Evolutionary conservation across 768 basidiomycete genomes (phyloP).

Genomic region (Lentinula sp.): DNA sequence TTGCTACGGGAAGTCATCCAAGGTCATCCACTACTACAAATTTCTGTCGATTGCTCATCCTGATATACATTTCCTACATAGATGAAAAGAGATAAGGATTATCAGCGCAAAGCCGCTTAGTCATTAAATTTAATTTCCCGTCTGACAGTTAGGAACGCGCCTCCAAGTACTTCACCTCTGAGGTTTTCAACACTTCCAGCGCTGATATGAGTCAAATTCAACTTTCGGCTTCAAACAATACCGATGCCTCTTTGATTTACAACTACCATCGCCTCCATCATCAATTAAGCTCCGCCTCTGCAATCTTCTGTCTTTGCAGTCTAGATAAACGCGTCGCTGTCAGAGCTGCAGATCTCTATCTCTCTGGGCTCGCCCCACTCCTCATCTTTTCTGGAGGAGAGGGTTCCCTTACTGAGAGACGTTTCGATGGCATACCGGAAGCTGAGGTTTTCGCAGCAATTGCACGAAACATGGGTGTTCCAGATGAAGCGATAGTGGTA

Average conservation of each 20-base stretch:
- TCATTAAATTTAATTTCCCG: no score
- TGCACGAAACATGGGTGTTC: slow-evolving; percentile 10
- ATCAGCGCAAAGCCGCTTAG: no score
- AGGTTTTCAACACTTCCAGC: no score
- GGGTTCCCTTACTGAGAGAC: slow-evolving; percentile 5
- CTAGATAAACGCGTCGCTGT: slow-evolving; percentile 12
- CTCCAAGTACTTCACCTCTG: no score
- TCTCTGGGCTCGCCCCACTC: slow-evolving; percentile 5
- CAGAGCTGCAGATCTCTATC: slow-evolving; percentile 11
- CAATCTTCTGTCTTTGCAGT: slow-evolving; percentile 13
- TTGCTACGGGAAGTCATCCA: no score
- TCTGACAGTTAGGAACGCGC: no score
- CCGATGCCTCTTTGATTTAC: slow-evolving; percentile 10
- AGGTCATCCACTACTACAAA: no score
- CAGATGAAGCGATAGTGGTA: slow-evolving; percentile 8
- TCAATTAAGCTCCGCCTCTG: neutral
- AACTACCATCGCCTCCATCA: slow-evolving; percentile 12
- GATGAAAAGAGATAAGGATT: no score
- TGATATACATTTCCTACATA: no score
- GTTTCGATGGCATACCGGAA: slow-evolving; percentile 7
- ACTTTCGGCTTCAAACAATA: neutral
- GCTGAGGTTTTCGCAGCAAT: slow-evolving; percentile 10
- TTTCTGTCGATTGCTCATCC: no score
- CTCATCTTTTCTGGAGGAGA: slow-evolving; percentile 12
- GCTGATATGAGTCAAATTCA: neutral